These are phyloP conservation scores for Dactylellina drechsleri DNA, from an alignment of 2,329 filamentous ascomycete genomes.

Conservation along the genomic window DNA sequence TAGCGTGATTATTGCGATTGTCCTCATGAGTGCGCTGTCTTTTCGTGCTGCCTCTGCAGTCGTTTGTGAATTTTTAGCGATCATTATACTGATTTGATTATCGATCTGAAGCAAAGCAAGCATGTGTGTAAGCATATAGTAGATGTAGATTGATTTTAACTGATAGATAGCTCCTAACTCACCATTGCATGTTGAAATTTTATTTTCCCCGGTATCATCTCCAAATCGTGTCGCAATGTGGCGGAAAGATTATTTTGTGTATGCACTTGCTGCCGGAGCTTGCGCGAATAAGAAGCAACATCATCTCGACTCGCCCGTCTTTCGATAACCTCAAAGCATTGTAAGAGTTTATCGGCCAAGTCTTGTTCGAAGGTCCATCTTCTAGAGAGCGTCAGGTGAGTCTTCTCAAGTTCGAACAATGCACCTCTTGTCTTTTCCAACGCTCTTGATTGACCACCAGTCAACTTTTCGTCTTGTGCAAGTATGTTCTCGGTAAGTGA, in stretches of 20 bases:
- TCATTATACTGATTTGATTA: slow-evolving; percentile 45
- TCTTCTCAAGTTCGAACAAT: slow-evolving; percentile 35
- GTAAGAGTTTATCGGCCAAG: slow-evolving; percentile 16
- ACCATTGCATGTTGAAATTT: slow-evolving; percentile 51
- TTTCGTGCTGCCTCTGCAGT: slow-evolving; percentile 33
- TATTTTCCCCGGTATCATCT: slow-evolving; percentile 38
- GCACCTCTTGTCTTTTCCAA: slow-evolving; percentile 27
- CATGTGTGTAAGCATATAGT: too few relatives aligned
- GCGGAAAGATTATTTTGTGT: slow-evolving; percentile 37
- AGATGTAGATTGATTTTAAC: too few relatives aligned
- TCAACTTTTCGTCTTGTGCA: slow-evolving; percentile 33
- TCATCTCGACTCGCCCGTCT: slow-evolving; percentile 31
- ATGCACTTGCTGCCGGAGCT: slow-evolving; percentile 21
- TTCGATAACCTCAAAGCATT: slow-evolving; percentile 39
- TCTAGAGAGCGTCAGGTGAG: slow-evolving; percentile 22
- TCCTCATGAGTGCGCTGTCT: slow-evolving; percentile 49
- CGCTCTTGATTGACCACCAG: background rate
- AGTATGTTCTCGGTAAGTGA: slow-evolving; percentile 29
- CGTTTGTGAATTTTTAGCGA: slow-evolving; percentile 35
- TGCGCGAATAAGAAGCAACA: slow-evolving; percentile 24
- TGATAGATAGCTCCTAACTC: too few relatives aligned
- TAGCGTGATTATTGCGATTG: slow-evolving; percentile 43
- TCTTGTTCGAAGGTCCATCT: slow-evolving; percentile 46
- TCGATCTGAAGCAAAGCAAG: too few relatives aligned
- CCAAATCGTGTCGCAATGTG: slow-evolving; percentile 32